Conservation (phyloP, 768 basidiomycete species). For the Suillus cothurnatus region DNA sequence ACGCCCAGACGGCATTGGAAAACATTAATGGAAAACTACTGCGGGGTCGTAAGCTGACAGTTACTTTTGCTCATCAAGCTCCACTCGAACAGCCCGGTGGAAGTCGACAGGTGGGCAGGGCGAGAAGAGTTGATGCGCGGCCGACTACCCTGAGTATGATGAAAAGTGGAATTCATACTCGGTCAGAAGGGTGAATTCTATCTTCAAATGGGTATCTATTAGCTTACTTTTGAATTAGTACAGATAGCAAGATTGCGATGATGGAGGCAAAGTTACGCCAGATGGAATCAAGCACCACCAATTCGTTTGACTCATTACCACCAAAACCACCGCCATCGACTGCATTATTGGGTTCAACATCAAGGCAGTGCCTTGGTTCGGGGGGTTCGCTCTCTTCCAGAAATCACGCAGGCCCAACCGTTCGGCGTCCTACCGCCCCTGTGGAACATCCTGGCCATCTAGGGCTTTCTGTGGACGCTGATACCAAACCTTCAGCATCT, state of each 20-base stretch:
- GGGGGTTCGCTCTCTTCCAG: not conserved
- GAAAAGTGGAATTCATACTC: conserved; percentile 64
- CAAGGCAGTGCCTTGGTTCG: not conserved
- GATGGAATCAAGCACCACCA: conserved; percentile 50
- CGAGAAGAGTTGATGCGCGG: conserved; percentile 56
- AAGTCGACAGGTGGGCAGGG: conserved; percentile 34
- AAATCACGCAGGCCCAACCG: not conserved
- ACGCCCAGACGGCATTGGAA: conserved; percentile 76
- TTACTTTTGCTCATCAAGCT: conserved; percentile 92
- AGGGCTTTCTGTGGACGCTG: not conserved
- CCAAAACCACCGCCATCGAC: conserved; percentile 18
- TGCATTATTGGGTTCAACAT: not conserved
- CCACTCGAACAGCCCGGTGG: conserved; percentile 39
- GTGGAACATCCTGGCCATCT: not conserved
- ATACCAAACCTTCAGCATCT: not conserved
- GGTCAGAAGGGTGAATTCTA: conserved; percentile 43
- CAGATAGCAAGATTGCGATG: conserved; percentile 86
- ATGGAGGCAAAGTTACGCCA: conserved; percentile 95
- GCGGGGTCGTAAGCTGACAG: conserved; percentile 84
- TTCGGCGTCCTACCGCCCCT: not conserved
- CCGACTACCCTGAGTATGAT: conserved; percentile 89
- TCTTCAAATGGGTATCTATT: conserved; percentile 5
- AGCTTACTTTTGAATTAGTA: conserved; percentile 46
- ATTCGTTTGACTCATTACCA: conserved; percentile 20
- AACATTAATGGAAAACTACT: conserved; percentile 78